Evolutionary conservation across 2,329 filamentous ascomycete genomes (phyloP), one percentile per base, ranked within the genome.

Genomic region (Ambrosiella cleistominuta): DNA sequence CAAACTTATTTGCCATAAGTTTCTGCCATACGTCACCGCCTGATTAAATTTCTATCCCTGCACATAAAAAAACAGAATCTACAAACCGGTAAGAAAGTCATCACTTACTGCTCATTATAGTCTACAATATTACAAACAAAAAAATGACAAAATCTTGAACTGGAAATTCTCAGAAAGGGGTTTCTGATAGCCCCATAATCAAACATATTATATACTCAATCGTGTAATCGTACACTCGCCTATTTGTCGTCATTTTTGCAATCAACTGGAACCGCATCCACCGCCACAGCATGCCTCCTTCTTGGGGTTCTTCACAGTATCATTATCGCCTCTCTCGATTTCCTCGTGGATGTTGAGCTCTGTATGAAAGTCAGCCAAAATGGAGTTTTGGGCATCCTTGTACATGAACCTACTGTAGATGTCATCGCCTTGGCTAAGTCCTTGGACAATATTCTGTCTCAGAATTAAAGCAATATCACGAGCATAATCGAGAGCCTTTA

Each of bases 271-370:
- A 27, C 61, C 52, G 45, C 61, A 61, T n/a, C 57, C 51, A 35
- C 56, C 57, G 9, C 50, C 45, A 37, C 37, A 53, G 5, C 49
- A 38, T 12, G 15, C 13, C 13, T 50, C 59, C 27, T 44, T 45
- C 7, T 51, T 57, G n/a, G 60, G 38, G 27, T 45, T 56, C 13
- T 90, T 94, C 65, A 96, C 81, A 39, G 84, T 87, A 64, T 96
- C 89, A 67, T 98, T 98, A 71, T 97, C 86, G 57, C 93, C 89
- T 63, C 88, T 78, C 70, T 98, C 91, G 37, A 85, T 98, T 63
- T 95, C 74, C 61, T 95, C 79, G 69, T 97, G 93, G 70, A 98
- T 96, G 56, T 84, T 79, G 59, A 97, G 72, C 67, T 85, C 89
- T 96, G 64, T 19, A 38, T 19, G 4, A 7, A 6, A 19, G 50